Evolutionary conservation across 345 rosid species (phyloP), one percentile per base, ranked within the genome.

Genomic region (Acer yangbiense): DNA sequence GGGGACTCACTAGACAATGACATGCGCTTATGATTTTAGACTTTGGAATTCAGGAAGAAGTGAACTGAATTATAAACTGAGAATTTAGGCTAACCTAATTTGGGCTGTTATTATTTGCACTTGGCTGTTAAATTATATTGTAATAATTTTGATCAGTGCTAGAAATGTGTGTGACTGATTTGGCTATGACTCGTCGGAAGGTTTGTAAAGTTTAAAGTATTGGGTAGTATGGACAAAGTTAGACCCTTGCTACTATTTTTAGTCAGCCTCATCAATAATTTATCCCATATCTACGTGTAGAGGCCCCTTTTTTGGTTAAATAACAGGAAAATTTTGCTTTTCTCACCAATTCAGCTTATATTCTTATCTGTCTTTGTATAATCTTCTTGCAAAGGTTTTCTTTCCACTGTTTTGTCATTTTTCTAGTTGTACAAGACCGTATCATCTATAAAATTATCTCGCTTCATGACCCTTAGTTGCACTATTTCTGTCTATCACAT

Each of bases 101-200:
- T 58, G 63, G 63, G 25, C 13, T n/a, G 12, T 58, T 58, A 2
- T 58, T 20, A 58, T 18, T 60, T n/a, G 27, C 9, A 60, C 27
- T 60, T 54, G n/a, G 58, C 58, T 60, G 64, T 60, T 60, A n/a
- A 60, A 60, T 60, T 60, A 21, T 60, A 60, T 60, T n/a, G 8
- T 8, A 6, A 0, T 14, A 54, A 54, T 54, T 4, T 12, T 54
- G n/a, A 4, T 54, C n/a, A 54, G 58, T 54, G 8, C 58, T 54
- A 16, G 58, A 54, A 54, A 54, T 54, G 58, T 54, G n/a, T 52
- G 58, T 20, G 64, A n/a, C 63, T 60, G 25, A 60, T 60, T 60
- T 60, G 0, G 9, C 64, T 54, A n/a, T 2, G 21, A n/a, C 21
- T 20, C 21, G 64, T n/a, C 21, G 13, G 64, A 60, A 60, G 64